phyloP scores from a whole-genome alignment of 75 land plant species.

The Chamaecyparis obtusa region DNA sequence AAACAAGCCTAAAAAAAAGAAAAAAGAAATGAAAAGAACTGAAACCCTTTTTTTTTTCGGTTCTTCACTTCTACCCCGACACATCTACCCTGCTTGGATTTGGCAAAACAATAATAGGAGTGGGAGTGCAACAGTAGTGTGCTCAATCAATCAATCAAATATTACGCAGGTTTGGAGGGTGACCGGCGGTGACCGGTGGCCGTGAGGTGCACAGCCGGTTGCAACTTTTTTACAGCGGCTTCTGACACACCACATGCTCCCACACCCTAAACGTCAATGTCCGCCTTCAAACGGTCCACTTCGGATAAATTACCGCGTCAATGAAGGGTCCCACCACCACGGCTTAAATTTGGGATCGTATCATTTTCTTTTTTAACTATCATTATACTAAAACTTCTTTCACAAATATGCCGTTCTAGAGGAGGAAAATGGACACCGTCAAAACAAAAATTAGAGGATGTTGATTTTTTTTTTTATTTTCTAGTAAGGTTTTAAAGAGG shows the following conservation, averaged over 20 bases:
- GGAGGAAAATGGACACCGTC: no score
- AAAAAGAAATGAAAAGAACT: not conserved
- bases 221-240: slow-evolving; percentile 11
- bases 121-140: not conserved
- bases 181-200: not conserved
- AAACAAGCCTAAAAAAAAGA: not conserved
- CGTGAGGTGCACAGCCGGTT: not conserved
- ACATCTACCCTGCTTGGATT: slow-evolving; percentile 5
- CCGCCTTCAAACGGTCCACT: slow-evolving; percentile 9
- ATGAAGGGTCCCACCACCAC: not conserved
- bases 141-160: slow-evolving; percentile 11
- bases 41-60: not conserved
- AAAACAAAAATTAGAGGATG: no score
- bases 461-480: no score
- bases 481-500: no score
- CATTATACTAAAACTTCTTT: no score
- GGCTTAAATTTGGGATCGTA: not conserved
- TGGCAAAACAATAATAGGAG: not conserved
- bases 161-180: slow-evolving; percentile 6
- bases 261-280: slow-evolving; percentile 5
- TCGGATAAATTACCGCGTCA: not conserved
- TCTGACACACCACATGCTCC: slow-evolving; percentile 15
- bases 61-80: not conserved
- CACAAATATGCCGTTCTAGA: no score
- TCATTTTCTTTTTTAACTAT: not conserved